Percentiles rank a stretch among this genome's conserved stretches.
These are phyloP conservation scores for Amyloporia xantha DNA, from an alignment of 768 basidiomycete species.

Conservation along the genomic window DNA sequence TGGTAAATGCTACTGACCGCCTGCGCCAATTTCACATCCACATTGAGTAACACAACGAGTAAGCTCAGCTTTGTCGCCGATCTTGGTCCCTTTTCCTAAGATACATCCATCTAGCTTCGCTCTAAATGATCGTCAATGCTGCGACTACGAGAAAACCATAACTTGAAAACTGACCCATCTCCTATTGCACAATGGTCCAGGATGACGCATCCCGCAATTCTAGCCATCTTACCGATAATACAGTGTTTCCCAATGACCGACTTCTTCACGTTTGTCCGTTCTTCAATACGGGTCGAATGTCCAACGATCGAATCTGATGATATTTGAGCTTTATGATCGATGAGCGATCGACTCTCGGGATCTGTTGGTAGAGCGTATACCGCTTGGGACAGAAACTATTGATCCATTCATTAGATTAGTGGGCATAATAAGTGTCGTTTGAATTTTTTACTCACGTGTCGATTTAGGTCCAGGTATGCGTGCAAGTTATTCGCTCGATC, in stretches of 20 bases:
- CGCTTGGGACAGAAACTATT: constrained; percentile 45
- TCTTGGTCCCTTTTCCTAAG: constrained; percentile 65
- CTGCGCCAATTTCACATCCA: constrained; percentile 64
- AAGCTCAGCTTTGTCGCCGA: constrained; percentile 66
- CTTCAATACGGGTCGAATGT: constrained; percentile 74
- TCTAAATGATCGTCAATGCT: constrained; percentile 28
- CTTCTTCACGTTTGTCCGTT: constrained; percentile 69
- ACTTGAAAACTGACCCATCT: constrained; percentile 58
- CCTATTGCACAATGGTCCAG: constrained; percentile 86
- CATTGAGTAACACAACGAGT: constrained; percentile 66
- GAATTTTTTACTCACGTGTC: constrained; percentile 54
- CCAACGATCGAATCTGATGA: constrained; percentile 80
- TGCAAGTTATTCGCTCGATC: constrained; percentile 73
- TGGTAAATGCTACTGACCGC: constrained; percentile 34
- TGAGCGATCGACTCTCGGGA: constrained; percentile 56
- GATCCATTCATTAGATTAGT: not conserved
- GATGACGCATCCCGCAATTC: constrained; percentile 74
- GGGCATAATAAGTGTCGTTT: too few species aligned
- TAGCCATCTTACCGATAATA: constrained; percentile 59
- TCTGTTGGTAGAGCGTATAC: constrained; percentile 52
- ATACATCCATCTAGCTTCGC: constrained; percentile 75
- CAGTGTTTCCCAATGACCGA: constrained; percentile 47
- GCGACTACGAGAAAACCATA: not conserved
- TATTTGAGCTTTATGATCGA: constrained; percentile 78
- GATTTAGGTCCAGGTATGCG: constrained; percentile 74